Base-by-base conservation (phyloP, 1,139 yeast genomes). In the Sugiyamaella paludigena region DNA sequence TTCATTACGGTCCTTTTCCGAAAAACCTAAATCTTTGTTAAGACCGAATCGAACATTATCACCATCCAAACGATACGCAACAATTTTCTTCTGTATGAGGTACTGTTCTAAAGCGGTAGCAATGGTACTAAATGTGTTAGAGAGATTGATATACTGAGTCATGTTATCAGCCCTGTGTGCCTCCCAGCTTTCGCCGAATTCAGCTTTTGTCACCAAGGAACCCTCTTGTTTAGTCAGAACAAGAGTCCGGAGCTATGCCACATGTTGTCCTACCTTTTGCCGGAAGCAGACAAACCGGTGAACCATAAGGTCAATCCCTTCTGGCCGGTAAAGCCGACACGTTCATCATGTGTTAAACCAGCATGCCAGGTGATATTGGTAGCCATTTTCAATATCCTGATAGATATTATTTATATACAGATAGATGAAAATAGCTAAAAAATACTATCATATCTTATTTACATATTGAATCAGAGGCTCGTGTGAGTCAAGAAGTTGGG, bases 361-460 rank as follows among this genome's bases (percentile, higher is more conserved):
- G 80, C 81, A 72, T 91, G 98, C 97, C 98, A 91, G 58, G 96
- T 88, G 69, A 91, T 88, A 65, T 91, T 91, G 46, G 96, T 83
- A 61, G 96, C 94, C 97, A 89, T 91, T 11, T 29, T 30, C 4
- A 13, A 9, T 11, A n/a, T n/a, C 12, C 27, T 24, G 35, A 29
- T 28, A 19, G 5, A 19, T 19, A 19, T 13, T 39, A 16, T 8
- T 29, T 39, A 39, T 39, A 30, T 39, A 38, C 41, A 38, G 15
- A 19, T 19, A 19, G 24, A 19, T 19, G 24, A 19, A 4, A 19
- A 4, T 36, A 7, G 4, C 15, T 19, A 36, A 16, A 12, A 38
- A n/a, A 38, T 11, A n/a, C 12, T 40, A 40, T 40, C 24, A 24
- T n/a, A 4, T 19, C 24, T 19, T 19, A 19, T 19, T 19, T 19